Conservation (phyloP, 345 rosid species). For the Populus ilicifolia region DNA sequence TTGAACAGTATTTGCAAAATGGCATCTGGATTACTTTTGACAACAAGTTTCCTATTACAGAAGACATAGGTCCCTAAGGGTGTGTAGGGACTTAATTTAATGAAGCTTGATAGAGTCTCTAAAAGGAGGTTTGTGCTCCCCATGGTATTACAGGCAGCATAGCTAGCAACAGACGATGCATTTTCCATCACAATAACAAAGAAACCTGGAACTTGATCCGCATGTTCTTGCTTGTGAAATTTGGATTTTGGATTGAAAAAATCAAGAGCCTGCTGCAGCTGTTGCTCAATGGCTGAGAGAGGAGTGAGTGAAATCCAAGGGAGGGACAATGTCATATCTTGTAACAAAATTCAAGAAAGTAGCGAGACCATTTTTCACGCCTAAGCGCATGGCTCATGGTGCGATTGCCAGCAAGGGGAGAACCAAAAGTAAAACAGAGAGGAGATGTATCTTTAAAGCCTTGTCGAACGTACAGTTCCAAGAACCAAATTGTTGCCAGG, state of each 20-base stretch:
- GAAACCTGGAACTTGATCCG: constrained; percentile 18
- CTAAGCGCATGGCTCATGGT: constrained; percentile 59
- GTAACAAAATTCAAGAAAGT: constrained; percentile 54
- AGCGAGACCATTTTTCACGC: constrained; percentile 61
- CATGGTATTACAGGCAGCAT: constrained; percentile 56
- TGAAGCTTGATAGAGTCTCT: constrained; percentile 52
- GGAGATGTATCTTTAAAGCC: constrained; percentile 12
- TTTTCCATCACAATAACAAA: constrained; percentile 47
- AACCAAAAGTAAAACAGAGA: constrained; percentile 68
- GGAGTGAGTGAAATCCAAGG: constrained; percentile 66
- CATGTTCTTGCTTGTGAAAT: background rate
- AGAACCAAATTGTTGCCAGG: constrained; percentile 58
- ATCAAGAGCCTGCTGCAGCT: constrained; percentile 28
- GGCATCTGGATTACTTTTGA: constrained; percentile 61
- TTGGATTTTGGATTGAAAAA: constrained; percentile 31
- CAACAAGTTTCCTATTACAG: constrained; percentile 40
- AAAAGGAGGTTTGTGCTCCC: constrained; percentile 57
- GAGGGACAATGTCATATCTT: constrained; percentile 63
- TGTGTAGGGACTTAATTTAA: constrained; percentile 68
- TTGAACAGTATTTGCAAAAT: constrained; percentile 65
- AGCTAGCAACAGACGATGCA: constrained; percentile 51
- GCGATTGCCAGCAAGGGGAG: constrained; percentile 65
- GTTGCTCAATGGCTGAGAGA: constrained; percentile 25
- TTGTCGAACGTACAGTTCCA: constrained; percentile 31
- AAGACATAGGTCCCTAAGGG: constrained; percentile 72